phyloP scores from a whole-genome alignment of 208 protist genomes.

The Acanthamoeba healyi region DNA sequence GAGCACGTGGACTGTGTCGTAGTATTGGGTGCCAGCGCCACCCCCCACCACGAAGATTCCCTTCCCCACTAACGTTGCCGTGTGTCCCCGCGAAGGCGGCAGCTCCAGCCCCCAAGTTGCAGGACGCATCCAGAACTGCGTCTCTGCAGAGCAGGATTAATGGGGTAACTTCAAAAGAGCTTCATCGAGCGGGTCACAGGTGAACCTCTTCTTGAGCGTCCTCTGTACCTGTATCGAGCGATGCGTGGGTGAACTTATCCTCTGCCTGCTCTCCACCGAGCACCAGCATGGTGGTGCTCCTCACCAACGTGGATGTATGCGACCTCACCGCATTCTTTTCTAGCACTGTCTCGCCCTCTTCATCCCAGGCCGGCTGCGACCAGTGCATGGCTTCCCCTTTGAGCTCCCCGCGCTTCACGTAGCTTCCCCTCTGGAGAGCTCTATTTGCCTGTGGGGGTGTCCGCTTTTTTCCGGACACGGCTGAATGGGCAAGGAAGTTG shows the following conservation, averaged over 20 bases:
- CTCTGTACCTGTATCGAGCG: conserved; percentile 2
- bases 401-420: background rate
- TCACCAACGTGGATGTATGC: conserved; percentile 43
- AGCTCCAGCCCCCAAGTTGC: background rate
- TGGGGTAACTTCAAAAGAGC: too few relatives aligned
- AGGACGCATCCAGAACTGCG: background rate
- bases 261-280: conserved; percentile 10
- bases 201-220: background rate
- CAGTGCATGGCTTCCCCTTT: conserved; percentile 4
- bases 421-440: background rate
- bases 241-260: background rate
- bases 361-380: background rate
- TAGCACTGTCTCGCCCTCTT: background rate
- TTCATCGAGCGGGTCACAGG: background rate
- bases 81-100: conserved; percentile 10
- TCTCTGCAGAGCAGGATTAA: background rate
- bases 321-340: background rate
- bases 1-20: background rate
- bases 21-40: background rate
- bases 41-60: conserved; percentile 42
- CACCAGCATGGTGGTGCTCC: conserved; percentile 19
- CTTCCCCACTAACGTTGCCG: conserved; percentile 33
- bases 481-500: too few relatives aligned
- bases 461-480: background rate
- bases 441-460: background rate